These are phyloP conservation scores for Carpinus fangiana DNA, from an alignment of 306 rosid genomes.

Conservation along the genomic window DNA sequence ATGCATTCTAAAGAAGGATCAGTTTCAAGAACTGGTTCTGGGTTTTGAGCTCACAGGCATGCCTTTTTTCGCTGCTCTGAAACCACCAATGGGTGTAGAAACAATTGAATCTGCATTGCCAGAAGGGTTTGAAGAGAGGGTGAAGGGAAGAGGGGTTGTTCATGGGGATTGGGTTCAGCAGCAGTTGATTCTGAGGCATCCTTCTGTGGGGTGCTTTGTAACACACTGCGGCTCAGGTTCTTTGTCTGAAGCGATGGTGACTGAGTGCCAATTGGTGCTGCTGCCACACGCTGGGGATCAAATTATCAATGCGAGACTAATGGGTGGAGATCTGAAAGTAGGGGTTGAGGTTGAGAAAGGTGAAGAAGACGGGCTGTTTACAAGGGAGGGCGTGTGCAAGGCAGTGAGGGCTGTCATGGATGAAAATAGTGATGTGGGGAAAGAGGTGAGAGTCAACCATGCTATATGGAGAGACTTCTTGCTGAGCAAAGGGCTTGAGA, in stretches of 20 bases:
- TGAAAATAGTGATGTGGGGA: slow-evolving; percentile 38
- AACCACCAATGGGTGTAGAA: slow-evolving; percentile 48
- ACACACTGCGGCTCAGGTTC: slow-evolving; percentile 84
- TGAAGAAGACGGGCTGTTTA: slow-evolving; percentile 57
- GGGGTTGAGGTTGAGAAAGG: slow-evolving; percentile 65
- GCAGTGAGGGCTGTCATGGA: slow-evolving; percentile 47
- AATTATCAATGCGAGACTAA: slow-evolving; percentile 49
- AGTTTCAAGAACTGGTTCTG: slow-evolving; percentile 53
- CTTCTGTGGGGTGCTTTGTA: slow-evolving; percentile 77
- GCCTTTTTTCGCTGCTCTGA: slow-evolving; percentile 59
- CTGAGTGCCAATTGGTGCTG: slow-evolving; percentile 53
- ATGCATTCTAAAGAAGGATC: slow-evolving; percentile 40
- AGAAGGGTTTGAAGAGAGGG: slow-evolving; percentile 50
- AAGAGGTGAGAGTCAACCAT: slow-evolving; percentile 44
- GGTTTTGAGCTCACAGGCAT: slow-evolving; percentile 65
- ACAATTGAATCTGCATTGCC: slow-evolving; percentile 53
- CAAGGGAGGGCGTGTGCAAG: slow-evolving; percentile 45
- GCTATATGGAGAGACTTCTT: slow-evolving; percentile 51
- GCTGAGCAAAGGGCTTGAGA: slow-evolving; percentile 41
- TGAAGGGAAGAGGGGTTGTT: slow-evolving; percentile 56
- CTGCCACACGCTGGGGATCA: slow-evolving; percentile 64
- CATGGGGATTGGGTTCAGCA: slow-evolving; percentile 71
- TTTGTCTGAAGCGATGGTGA: slow-evolving; percentile 54
- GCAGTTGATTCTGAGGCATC: slow-evolving; percentile 55
- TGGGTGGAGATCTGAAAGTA: slow-evolving; percentile 48